Conservation (phyloP, 2,329 filamentous ascomycete genomes). For the Phyllosticta citrichinensis region DNA sequence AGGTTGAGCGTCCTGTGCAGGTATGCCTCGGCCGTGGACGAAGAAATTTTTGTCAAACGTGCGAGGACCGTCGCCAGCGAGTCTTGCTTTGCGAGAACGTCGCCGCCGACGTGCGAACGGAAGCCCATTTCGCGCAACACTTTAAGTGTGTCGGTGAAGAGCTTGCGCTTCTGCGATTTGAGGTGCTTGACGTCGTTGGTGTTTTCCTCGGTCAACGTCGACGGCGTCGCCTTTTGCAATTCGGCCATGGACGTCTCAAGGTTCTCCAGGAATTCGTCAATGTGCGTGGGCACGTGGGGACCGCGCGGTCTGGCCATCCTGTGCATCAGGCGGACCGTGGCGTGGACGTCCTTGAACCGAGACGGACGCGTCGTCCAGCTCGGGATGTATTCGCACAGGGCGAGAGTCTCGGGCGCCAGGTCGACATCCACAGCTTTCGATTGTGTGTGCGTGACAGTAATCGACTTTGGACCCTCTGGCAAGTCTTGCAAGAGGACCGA, state of each 20-base stretch:
- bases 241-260: conserved; percentile 59
- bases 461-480: background rate
- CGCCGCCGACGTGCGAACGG: conserved; percentile 66
- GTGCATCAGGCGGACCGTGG: conserved; percentile 66
- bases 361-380: conserved; percentile 39
- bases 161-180: conserved; percentile 78
- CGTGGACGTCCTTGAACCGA: conserved; percentile 60
- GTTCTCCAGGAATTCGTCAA: conserved; percentile 60
- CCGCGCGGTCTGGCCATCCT: conserved; percentile 47
- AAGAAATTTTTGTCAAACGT: conserved; percentile 32
- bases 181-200: conserved; percentile 76
- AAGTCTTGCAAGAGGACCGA: conserved; percentile 34
- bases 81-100: conserved; percentile 62
- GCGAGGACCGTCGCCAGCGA: conserved; percentile 62
- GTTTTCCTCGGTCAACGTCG: conserved; percentile 75
- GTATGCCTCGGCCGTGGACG: conserved; percentile 52
- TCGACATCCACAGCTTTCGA: conserved; percentile 6
- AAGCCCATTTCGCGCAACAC: conserved; percentile 82
- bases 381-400: conserved; percentile 18
- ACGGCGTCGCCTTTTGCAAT: conserved; percentile 74
- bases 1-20: conserved; percentile 73
- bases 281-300: conserved; percentile 45
- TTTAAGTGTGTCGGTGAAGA: conserved; percentile 82
- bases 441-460: background rate
- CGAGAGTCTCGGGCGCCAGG: conserved; percentile 14